A percentile compares a stretch with the other conserved stretches of the same genome.
Conservation (phyloP, 306 rosid genomes). For the Castanea mollissima region DNA sequence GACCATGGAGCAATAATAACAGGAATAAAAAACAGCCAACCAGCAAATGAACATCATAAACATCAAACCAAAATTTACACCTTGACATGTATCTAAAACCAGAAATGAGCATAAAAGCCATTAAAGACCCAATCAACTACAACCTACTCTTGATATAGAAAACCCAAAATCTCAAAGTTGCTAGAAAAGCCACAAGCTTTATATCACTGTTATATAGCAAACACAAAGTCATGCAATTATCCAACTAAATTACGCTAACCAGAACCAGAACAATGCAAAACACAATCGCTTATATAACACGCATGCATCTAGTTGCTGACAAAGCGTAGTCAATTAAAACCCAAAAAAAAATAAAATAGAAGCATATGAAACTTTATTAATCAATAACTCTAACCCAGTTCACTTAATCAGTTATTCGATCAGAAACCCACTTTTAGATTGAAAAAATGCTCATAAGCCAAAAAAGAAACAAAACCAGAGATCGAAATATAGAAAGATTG, state of each 20-base stretch:
- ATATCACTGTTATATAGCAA: neutral
- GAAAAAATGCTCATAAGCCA: neutral
- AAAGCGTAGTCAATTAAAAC: too few relatives aligned
- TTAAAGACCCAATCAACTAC: neutral
- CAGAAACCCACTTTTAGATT: neutral
- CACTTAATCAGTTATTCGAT: neutral
- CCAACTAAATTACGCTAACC: too few relatives aligned
- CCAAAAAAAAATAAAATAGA: too few relatives aligned
- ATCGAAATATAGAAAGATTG: neutral
- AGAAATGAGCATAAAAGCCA: neutral
- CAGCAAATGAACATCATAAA: neutral
- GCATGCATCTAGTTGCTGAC: too few relatives aligned
- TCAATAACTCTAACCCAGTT: neutral
- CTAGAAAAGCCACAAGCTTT: neutral
- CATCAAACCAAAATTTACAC: neutral
- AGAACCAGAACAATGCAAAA: too few relatives aligned
- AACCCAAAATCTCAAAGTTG: neutral
- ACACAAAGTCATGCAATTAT: neutral
- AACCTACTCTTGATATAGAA: neutral
- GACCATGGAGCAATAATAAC: neutral
- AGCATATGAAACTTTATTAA: neutral
- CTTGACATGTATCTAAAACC: neutral
- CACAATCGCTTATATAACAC: too few relatives aligned
- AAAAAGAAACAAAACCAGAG: neutral
- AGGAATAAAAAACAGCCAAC: neutral